These are phyloP conservation scores for Russula brevipes DNA, from an alignment of 768 basidiomycete genomes.

Conservation along the genomic window DNA sequence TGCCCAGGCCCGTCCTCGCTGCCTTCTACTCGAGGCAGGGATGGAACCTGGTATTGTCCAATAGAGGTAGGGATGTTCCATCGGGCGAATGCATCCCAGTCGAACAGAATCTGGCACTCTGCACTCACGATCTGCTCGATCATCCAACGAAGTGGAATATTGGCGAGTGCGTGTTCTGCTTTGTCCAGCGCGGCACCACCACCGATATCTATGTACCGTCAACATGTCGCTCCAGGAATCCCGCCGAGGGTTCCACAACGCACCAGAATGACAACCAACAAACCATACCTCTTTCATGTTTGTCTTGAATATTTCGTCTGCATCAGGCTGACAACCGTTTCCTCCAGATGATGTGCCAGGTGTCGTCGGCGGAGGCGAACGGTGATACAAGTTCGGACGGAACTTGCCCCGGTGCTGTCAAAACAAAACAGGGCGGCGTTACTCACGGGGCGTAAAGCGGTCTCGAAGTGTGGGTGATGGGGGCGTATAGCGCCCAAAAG, in stretches of 20 bases:
- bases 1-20: background rate
- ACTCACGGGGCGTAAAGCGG: background rate
- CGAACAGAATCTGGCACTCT: conserved; percentile 14
- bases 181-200: conserved; percentile 14
- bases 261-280: conserved; percentile 23
- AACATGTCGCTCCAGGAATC: background rate
- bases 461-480: background rate
- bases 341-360: background rate
- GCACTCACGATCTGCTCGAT: conserved; percentile 13
- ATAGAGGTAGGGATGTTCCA: too few species aligned
- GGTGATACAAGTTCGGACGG: conserved; percentile 57
- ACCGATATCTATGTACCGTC: conserved; percentile 17
- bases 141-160: conserved; percentile 26
- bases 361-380: conserved; percentile 29
- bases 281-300: conserved; percentile 25
- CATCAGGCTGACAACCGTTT: background rate
- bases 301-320: conserved; percentile 7
- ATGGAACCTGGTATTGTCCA: too few species aligned
- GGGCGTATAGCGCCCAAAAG: background rate
- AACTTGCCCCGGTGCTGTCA: conserved; percentile 61
- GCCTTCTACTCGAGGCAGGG: too few species aligned
- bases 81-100: background rate
- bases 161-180: conserved; percentile 9
- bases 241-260: background rate
- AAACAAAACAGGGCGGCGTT: background rate